Evolutionary conservation across 371 early-diverging fungal genomes (phyloP).

Genomic region (Zopfochytrium polystomum): DNA sequence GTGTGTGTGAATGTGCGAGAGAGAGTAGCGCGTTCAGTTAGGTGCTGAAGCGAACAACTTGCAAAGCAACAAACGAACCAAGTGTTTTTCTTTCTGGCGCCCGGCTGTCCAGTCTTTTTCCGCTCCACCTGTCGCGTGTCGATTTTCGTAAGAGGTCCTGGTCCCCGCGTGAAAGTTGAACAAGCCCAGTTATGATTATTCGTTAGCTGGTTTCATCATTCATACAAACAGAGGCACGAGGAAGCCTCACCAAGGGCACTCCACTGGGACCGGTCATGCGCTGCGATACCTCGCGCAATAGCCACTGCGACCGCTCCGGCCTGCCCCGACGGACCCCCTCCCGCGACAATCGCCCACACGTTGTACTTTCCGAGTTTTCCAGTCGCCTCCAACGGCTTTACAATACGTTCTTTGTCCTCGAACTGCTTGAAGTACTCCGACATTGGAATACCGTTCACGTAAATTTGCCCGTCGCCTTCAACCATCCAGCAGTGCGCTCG

Average conservation of each 20-base stretch:
- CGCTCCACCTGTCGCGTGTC: conserved; percentile 92
- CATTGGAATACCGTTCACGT: conserved; percentile 80
- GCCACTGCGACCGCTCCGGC: conserved; percentile 85
- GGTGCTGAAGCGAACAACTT: no score
- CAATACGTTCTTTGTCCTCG: conserved; percentile 64
- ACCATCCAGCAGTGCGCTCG: conserved; percentile 76
- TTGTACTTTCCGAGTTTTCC: conserved; percentile 72
- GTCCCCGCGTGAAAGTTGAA: conserved; percentile 28
- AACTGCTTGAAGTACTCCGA: conserved; percentile 71
- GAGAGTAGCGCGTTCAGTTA: no score
- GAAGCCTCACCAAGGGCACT: not conserved
- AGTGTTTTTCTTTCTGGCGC: conserved; percentile 90
- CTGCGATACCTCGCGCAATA: conserved; percentile 73
- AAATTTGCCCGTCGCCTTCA: conserved; percentile 65
- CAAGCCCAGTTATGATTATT: not conserved
- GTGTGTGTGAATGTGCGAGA: no score
- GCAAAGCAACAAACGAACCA: conserved; percentile 61
- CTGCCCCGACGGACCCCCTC: conserved; percentile 89
- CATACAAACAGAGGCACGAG: no score
- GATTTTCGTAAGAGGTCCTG: conserved; percentile 71
- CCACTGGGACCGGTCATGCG: conserved; percentile 71
- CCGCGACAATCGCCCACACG: conserved; percentile 80
- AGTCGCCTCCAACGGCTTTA: conserved; percentile 73
- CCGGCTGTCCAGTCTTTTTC: conserved; percentile 95
- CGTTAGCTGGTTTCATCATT: not conserved